A percentile compares a stretch with the other conserved stretches of the same genome.
Conservation (phyloP, 148 eudicot genomes). For the Vaccinium vitisidaea region DNA sequence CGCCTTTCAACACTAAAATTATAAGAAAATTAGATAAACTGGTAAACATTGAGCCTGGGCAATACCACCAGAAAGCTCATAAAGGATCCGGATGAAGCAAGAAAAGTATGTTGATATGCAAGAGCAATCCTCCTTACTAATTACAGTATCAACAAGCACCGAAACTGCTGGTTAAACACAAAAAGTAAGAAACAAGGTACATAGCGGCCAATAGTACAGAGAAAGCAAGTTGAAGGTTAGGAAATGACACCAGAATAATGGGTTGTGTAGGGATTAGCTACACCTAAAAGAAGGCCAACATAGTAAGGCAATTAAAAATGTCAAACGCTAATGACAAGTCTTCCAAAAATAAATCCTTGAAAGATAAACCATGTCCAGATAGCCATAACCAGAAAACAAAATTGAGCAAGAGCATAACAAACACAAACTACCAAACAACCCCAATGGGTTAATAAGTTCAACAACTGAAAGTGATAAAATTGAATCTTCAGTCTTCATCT, state of each 20-base stretch:
- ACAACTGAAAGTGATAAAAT: not conserved
- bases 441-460: not conserved
- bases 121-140: not conserved
- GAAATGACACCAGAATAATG: not conserved
- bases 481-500: constrained; percentile 36
- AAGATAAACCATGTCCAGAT: not conserved
- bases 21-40: not conserved
- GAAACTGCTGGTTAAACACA: not conserved
- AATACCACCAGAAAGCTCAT: not conserved
- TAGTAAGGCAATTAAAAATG: not conserved
- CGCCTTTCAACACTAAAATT: not conserved
- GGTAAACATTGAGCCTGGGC: not conserved
- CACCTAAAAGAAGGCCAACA: not conserved
- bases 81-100: not conserved
- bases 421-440: constrained; percentile 7
- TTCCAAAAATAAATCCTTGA: not conserved
- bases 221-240: not conserved
- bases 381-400: not conserved
- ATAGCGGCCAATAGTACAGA: not conserved
- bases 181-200: not conserved
- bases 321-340: not conserved
- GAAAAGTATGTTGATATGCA: not conserved
- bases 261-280: not conserved
- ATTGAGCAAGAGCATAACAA: constrained; percentile 1
- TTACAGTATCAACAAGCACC: not conserved